Conservation (phyloP, 768 basidiomycete genomes). For the Collybia sordida region DNA sequence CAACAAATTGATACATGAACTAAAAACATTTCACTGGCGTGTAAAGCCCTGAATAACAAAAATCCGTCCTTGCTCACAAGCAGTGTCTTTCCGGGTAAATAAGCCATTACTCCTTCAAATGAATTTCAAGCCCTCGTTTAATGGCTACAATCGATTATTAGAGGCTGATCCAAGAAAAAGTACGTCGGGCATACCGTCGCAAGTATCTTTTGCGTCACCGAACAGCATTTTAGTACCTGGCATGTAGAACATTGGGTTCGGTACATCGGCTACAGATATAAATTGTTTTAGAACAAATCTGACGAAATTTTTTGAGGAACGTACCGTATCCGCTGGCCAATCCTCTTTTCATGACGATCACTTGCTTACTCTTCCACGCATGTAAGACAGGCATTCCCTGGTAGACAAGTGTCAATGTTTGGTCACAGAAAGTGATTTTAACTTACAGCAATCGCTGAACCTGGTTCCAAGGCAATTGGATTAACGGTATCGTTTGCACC, state of each 20-base stretch:
- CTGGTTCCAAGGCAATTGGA: slow-evolving; percentile 84
- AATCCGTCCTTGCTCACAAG: too few relatives aligned
- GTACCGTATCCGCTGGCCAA: slow-evolving; percentile 86
- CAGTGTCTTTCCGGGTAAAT: too few relatives aligned
- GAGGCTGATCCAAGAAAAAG: slow-evolving; percentile 1
- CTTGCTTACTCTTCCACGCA: slow-evolving; percentile 92
- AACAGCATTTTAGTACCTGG: slow-evolving; percentile 88
- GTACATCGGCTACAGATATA: slow-evolving; percentile 68
- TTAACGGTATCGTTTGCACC: slow-evolving; percentile 94
- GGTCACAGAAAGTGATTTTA: slow-evolving; percentile 1
- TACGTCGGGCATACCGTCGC: slow-evolving; percentile 58
- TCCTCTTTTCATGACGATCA: slow-evolving; percentile 91
- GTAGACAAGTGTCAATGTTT: background rate
- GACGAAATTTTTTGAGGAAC: slow-evolving; percentile 8
- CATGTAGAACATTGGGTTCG: slow-evolving; percentile 95
- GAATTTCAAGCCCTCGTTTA: slow-evolving; percentile 55
- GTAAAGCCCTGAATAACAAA: too few relatives aligned
- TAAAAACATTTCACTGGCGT: too few relatives aligned
- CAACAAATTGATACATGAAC: too few relatives aligned
- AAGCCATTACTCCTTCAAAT: background rate
- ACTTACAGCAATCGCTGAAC: slow-evolving; percentile 75
- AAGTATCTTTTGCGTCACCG: slow-evolving; percentile 89
- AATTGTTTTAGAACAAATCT: background rate
- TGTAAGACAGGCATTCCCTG: slow-evolving; percentile 92
- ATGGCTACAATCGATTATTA: slow-evolving; percentile 38